Base-by-base conservation (phyloP, 2,329 filamentous ascomycete species). In the Alternaria postmessia region DNA sequence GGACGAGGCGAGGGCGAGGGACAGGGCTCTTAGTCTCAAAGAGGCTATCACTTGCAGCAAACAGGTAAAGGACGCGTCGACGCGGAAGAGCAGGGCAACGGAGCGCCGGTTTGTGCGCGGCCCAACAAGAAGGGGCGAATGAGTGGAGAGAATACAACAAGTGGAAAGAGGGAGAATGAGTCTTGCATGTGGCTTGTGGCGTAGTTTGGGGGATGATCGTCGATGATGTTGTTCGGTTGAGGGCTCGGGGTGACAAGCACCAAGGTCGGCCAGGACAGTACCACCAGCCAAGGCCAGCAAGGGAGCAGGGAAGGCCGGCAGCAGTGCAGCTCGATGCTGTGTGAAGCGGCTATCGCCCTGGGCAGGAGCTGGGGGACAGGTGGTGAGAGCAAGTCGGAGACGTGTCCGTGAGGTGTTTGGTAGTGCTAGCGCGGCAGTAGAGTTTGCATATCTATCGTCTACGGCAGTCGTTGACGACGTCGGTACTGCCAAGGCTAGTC, bases 151-250 rank as follows among this genome's bases (percentile, higher is more conserved):
- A 32, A 16, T n/a, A 32, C 28, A 22, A 8, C 26, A 26, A 26
- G 46, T 34, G 54, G 16, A 20, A 26, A 28, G 41, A 47, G 26
- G 34, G n/a, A 30, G n/a, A 20, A 44, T 16, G n/a, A 30, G 51
- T 49, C n/a, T 36, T 59, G 51, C 43, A 55, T 59, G 51, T 42
- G 56, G 51, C 57, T 55, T 54, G 51, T 44, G 55, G 48, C 41
- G 55, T 57, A 46, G 51, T 22, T 49, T 30, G 9, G 32, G 32
- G 28, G 26, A 46, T 39, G 57, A 59, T 59, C 51, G 57, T 39
- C 57, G 38, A 56, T 59, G 38, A 38, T 42, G 22, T 38, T 28
- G 26, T 46, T 38, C 49, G 30, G 44, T 20, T 36, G 51, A 56
- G 57, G 30, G 51, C 22, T 43, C 30, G 43, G 38, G 32, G 49